Evolutionary conservation across 768 basidiomycete genomes (phyloP).

Genomic region (Cystofilobasidium capitatum): DNA sequence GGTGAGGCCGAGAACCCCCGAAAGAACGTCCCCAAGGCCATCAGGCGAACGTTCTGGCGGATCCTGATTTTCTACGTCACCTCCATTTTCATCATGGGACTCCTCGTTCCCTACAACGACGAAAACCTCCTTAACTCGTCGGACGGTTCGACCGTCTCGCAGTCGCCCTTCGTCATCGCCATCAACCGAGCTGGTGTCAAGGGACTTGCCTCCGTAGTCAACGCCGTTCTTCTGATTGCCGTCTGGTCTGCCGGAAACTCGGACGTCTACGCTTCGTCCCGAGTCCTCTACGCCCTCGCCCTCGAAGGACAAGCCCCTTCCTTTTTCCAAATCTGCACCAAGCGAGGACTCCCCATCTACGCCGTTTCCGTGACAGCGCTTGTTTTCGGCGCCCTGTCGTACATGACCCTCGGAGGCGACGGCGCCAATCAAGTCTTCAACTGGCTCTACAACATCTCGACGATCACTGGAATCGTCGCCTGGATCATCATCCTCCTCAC

Average conservation of each 20-base stretch:
- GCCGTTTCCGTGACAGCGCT: constrained; percentile 22
- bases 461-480: constrained; percentile 37
- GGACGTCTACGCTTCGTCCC: constrained; percentile 35
- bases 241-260: constrained; percentile 42
- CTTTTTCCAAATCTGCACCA: constrained; percentile 36
- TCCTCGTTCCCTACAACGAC: constrained; percentile 34
- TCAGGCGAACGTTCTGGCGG: constrained; percentile 27
- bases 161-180: constrained; percentile 38
- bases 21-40: constrained; percentile 10
- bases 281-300: constrained; percentile 38
- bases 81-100: constrained; percentile 34
- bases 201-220: constrained; percentile 38
- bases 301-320: constrained; percentile 34
- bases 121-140: constrained; percentile 26
- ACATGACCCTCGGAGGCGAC: constrained; percentile 20
- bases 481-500: constrained; percentile 23
- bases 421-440: constrained; percentile 27
- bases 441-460: constrained; percentile 37
- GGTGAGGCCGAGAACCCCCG: constrained; percentile 44
- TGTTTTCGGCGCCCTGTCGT: constrained; percentile 32
- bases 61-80: constrained; percentile 28
- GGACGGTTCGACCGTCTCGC: constrained; percentile 32
- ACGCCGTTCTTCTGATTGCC: constrained; percentile 38
- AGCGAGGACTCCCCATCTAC: constrained; percentile 37
- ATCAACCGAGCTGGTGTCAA: constrained; percentile 39